Conservation (phyloP, 208 protist genomes). For the Acanthamoeba lenticulata region DNA sequence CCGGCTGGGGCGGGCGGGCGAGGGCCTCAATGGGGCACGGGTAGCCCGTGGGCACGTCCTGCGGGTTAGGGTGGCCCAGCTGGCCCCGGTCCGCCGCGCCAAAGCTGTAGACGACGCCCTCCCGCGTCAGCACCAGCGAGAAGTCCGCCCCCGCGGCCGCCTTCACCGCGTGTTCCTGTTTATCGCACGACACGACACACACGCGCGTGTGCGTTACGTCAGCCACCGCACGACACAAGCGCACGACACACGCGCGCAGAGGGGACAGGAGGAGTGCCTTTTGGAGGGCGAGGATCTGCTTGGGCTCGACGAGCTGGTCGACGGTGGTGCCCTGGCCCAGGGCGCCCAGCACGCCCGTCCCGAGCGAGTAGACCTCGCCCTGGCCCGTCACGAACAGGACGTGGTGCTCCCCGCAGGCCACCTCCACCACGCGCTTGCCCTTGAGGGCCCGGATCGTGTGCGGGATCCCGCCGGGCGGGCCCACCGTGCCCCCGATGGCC, state of each 20-base stretch:
- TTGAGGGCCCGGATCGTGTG: slow-evolving; percentile 48
- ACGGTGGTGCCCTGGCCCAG: slow-evolving; percentile 48
- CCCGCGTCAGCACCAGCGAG: slow-evolving; percentile 60
- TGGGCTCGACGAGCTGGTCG: slow-evolving; percentile 51
- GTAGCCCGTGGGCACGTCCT: slow-evolving; percentile 59
- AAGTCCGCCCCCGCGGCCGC: slow-evolving; percentile 61
- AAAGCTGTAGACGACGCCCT: slow-evolving; percentile 62
- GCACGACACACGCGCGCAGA: neutral
- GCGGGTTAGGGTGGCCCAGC: slow-evolving; percentile 64
- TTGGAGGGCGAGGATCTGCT: slow-evolving; percentile 53
- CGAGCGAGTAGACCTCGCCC: slow-evolving; percentile 64
- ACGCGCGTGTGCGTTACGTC: too few species aligned
- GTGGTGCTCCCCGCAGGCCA: slow-evolving; percentile 62
- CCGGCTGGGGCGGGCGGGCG: too few species aligned
- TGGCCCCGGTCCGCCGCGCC: slow-evolving; percentile 52
- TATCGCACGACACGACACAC: too few species aligned
- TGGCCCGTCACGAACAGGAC: slow-evolving; percentile 22
- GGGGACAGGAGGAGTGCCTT: neutral
- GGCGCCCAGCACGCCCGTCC: slow-evolving; percentile 9
- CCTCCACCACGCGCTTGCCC: slow-evolving; percentile 63
- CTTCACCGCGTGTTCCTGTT: slow-evolving; percentile 5
- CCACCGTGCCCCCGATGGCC: neutral
- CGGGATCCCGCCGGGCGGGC: neutral
- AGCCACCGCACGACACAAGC: too few species aligned
- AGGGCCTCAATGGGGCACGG: slow-evolving; percentile 48